Base-by-base conservation (phyloP, 1,139 yeast genomes). In the Diutina mesorugosa region DNA sequence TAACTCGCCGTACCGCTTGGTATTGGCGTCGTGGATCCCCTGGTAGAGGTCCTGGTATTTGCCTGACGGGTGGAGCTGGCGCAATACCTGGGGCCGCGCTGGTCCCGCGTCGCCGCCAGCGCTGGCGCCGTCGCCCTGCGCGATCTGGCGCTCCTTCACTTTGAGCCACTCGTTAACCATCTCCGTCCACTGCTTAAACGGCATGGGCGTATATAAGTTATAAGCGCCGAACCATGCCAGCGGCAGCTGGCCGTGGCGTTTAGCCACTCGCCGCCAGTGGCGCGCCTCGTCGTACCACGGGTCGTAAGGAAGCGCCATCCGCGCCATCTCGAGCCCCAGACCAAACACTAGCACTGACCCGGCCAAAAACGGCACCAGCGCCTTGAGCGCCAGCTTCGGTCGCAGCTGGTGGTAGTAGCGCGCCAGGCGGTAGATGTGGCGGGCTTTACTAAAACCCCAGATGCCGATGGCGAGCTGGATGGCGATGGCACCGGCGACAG, bases 251-350 rank as follows among this genome's bases (percentile, higher is more conserved):
- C 83, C 83, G 55, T 68, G 67, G 51, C 70, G 68, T 16, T 65
- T 59, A 1, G 83, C 81, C 51, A 74, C 65, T 4, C 72, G 72
- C 55, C 85, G 72, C 56, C 80, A 80, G 51, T 67, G 65, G 56
- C 66, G 70, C 2, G 86, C 84, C 63, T 83, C 87, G 54, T 81
- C 85, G 55, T 66, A 72, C 87, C 87, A 83, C 2, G 88, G 88
- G 62, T 84, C 88, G 64, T 78, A 78, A 2, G 84, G 78, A 7
- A 81, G 62, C 5, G 70, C 61, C 55, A 82, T 63, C 56, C 88
- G 67, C 38, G 79, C 70, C 6, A 74, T 61, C 61, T 83, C 89
- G 38, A 83, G 65, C 8, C 80, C 81, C 29, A 76, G 64, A 30
- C 72, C 70, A 59, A 70, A 69, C 2, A 72, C 61, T 32, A 61